A percentile compares a stretch with the other conserved stretches of the same genome.
Evolutionary conservation across 2,329 filamentous ascomycete genomes (phyloP).

Genomic region (Graphilbum sp.): DNA sequence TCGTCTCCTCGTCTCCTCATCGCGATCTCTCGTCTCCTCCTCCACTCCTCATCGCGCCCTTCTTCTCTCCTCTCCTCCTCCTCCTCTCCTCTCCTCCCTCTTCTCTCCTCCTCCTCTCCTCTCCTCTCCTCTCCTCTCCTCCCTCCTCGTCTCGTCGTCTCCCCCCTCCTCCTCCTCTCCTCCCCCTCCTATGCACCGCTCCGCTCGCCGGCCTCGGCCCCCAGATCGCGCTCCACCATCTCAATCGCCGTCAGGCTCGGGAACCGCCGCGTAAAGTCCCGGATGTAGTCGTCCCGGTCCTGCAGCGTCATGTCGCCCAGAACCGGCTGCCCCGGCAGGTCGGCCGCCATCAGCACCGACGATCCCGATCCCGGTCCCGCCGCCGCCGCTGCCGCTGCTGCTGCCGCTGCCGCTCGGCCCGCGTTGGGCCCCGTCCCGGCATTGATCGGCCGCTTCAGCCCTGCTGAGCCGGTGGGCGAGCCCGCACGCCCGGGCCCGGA

Average conservation of each 20-base stretch:
- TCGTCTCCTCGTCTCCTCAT: too few relatives aligned
- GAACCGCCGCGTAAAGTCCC: slow-evolving; percentile 68
- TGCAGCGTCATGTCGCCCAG: slow-evolving; percentile 35
- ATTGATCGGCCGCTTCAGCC: slow-evolving; percentile 4
- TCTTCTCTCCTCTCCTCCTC: too few relatives aligned
- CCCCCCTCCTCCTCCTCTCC: background rate
- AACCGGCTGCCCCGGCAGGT: slow-evolving; percentile 30
- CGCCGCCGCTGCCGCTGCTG: slow-evolving; percentile 12
- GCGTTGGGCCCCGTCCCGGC: background rate
- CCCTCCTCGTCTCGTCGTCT: background rate
- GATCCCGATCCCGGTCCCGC: background rate
- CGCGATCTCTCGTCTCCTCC: too few relatives aligned
- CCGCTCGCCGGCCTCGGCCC: slow-evolving; percentile 17
- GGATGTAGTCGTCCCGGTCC: slow-evolving; percentile 49
- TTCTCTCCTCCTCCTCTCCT: too few relatives aligned
- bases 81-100: too few relatives aligned
- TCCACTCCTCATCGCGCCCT: too few relatives aligned
- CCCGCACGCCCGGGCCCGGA: too few relatives aligned
- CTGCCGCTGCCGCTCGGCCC: slow-evolving; percentile 12
- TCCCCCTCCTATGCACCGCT: background rate
- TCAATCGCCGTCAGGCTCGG: slow-evolving; percentile 74
- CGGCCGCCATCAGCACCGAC: slow-evolving; percentile 23
- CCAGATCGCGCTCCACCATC: slow-evolving; percentile 60
- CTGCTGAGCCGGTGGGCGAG: slow-evolving; percentile 22
- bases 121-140: background rate